phyloP scores from a whole-genome alignment of 108 stramenopile species.

The Conticribra guillardii region DNA sequence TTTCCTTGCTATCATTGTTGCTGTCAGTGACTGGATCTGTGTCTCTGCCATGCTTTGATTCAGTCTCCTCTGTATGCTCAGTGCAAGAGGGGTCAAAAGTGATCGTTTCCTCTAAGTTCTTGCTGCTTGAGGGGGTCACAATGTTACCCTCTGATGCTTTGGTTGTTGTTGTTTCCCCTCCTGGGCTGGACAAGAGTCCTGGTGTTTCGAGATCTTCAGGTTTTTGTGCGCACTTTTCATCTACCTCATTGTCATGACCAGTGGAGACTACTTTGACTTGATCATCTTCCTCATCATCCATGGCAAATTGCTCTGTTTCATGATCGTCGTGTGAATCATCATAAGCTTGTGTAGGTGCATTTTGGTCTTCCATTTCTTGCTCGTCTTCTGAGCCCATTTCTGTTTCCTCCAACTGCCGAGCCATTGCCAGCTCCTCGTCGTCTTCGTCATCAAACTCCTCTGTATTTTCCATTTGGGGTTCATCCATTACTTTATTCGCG shows the following conservation, averaged over 20 bases:
- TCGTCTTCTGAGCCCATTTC: constrained; percentile 9
- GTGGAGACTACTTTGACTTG: background rate
- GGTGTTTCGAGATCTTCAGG: background rate
- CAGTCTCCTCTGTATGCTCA: background rate
- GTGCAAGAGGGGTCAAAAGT: background rate
- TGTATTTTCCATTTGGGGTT: constrained; percentile 17
- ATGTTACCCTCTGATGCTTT: background rate
- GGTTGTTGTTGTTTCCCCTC: background rate
- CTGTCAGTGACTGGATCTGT: background rate
- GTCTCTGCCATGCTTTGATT: background rate
- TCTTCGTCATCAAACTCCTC: constrained; percentile 42
- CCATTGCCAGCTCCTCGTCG: constrained; percentile 28
- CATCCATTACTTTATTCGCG: background rate
- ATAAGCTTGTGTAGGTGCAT: constrained; percentile 65
- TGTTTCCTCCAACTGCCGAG: constrained; percentile 21
- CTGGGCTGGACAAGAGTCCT: background rate
- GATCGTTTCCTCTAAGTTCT: no score
- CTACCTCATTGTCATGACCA: background rate
- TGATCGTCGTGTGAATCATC: constrained; percentile 19
- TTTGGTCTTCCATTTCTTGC: constrained; percentile 20
- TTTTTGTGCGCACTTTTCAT: background rate
- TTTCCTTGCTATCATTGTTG: background rate
- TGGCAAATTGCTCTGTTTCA: constrained; percentile 10
- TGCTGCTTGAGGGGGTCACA: background rate
- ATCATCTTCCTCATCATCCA: constrained; percentile 3